Evolutionary conservation across 306 rosid genomes (phyloP), one percentile per base, ranked within the genome.

Genomic region (Fagus sylvatica): DNA sequence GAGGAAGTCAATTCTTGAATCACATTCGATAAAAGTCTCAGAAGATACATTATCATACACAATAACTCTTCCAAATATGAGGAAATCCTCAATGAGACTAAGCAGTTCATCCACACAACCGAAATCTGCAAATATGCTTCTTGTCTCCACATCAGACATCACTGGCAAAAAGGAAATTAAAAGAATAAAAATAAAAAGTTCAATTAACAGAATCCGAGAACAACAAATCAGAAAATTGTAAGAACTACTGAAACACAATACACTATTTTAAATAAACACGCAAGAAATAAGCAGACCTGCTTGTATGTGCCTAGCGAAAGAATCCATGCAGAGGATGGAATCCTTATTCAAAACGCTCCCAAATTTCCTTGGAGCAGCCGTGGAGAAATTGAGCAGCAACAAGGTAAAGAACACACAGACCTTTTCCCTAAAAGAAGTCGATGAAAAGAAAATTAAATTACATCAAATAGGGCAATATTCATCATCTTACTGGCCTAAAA

Each of bases 401-500:
- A 90, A 78, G 65, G 98, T 83, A 55, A 91, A 83, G 71, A 93
- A 76, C 33, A 84, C 86, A 19, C 91, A 88, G 43, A 82, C 80
- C 91, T 81, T 93, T 86, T 93, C 97, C 90, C 98, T 93, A 83
- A 51, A 74, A 80, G 6, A 83, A 49, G 68, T 59, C 70, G 69
- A 34, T 40, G 72, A 80, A 73, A 78, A 81, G 12, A 67, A 57
- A 73, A 72, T 28, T 17, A 49, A 71, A 72, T 55, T 48, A 66
- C 40, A 53, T 19, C n/a, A 51, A 53, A 72, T 34, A 10, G 10
- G 42, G 28, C 3, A 65, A 65, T 37, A 65, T 43, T 37, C 48
- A 17, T 65, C 42, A 8, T 34, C 69, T 34, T 2, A 62, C n/a
- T 34, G 70, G 37, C 11, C 46, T 15, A 46, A 65, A 65, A 65